phyloP scores from a whole-genome alignment of 2,329 filamentous ascomycete genomes.

The Chlorencoelia australis region DNA sequence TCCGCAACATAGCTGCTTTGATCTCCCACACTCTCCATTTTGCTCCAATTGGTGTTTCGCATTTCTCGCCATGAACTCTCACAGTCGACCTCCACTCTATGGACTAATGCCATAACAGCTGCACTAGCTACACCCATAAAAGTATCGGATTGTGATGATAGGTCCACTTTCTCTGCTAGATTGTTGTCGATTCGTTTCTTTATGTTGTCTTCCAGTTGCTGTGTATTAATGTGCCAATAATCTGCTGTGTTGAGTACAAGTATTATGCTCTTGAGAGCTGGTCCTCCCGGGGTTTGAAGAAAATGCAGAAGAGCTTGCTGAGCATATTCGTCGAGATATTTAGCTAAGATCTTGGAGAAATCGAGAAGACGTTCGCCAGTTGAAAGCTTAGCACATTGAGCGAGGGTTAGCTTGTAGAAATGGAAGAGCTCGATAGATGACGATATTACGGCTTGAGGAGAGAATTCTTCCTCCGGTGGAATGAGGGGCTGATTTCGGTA shows the following conservation, averaged over 20 bases:
- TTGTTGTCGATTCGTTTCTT: conserved; percentile 80
- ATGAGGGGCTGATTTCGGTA: conserved; percentile 77
- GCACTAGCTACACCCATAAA: conserved; percentile 93
- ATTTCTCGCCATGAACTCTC: conserved; percentile 93
- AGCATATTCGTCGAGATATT: conserved; percentile 90
- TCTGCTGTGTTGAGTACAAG: conserved; percentile 93
- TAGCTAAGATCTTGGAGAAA: conserved; percentile 74
- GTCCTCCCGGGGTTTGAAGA: conserved; percentile 39
- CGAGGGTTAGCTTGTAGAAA: conserved; percentile 86
- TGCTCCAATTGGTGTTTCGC: conserved; percentile 91
- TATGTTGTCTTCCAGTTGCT: conserved; percentile 89
- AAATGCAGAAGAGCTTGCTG: conserved; percentile 80
- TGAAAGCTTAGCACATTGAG: conserved; percentile 92
- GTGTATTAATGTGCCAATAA: conserved; percentile 91
- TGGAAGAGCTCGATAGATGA: conserved; percentile 97
- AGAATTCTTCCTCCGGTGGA: conserved; percentile 83
- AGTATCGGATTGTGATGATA: conserved; percentile 86
- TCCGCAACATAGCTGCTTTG: conserved; percentile 88
- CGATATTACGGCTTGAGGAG: conserved; percentile 75
- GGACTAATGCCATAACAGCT: conserved; percentile 73
- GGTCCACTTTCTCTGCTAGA: conserved; percentile 64
- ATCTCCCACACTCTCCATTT: conserved; percentile 85
- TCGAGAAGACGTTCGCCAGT: conserved; percentile 82
- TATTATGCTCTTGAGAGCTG: conserved; percentile 63
- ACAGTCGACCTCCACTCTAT: conserved; percentile 70